Evolutionary conservation across 2,329 filamentous ascomycete genomes (phyloP), one percentile per base, ranked within the genome.

Genomic region (Pseudogymnoascus pannorum): DNA sequence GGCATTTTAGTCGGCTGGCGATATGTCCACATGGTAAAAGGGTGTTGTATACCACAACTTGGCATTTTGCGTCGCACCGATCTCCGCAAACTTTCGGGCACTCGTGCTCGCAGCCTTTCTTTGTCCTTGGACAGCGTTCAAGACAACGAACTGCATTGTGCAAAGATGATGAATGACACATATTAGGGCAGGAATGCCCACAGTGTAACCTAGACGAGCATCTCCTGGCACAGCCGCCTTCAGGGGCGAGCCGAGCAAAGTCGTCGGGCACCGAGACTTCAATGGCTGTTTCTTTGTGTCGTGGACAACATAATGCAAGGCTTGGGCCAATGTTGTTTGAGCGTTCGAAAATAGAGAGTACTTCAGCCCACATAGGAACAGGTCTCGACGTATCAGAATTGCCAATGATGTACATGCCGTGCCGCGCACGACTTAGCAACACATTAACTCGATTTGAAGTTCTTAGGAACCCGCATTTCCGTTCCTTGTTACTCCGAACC

Each of bases 371-470:
- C 86, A 90, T 89, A 0, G 72, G 69, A 0, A 89, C 77, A 22
- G 76, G 71, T 0, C 68, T 68, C 20, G 79, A 85, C 0, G 86
- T 90, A 1, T 79, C 70, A 0, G 83, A 70, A 66, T 90, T 87
- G 2, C 87, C 87, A 18, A 91, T 83, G 31, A 91, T 76, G 67
- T 87, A 88, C 81, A 91, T 85, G 0, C 87, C 87, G 66, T 90
- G 82, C 65, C 83, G 75, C 0, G 87, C 87, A 6, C 88, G 81
- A 57, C 81, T 86, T 0, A 90, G 74, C 0, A 89, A 74, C 0
- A 90, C 86, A 63, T 89, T 89, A 72, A 91, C 85, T 0, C 87
- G 80, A 66, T 91, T 88, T 0, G 80, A 74, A 0, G 84, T 86
- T 31, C 76, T 80, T 1, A 92, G 74, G 62, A 92, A 92, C 0